phyloP scores from a whole-genome alignment of 805 yeast species.

The Ogataea nitratoaversa region DNA sequence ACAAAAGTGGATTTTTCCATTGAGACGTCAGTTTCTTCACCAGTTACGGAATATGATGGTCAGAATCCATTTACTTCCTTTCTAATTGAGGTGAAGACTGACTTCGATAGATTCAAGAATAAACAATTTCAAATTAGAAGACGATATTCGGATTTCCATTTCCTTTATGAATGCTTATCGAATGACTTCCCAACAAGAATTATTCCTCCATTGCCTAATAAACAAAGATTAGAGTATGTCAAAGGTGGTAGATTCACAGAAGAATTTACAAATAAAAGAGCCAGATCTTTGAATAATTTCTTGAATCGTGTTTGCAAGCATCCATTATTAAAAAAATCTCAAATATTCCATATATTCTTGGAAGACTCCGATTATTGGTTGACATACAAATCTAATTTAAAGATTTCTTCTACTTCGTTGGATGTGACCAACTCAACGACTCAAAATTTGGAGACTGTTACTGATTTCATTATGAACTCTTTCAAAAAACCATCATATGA shows the following conservation, averaged over 20 bases:
- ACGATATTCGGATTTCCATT: slow-evolving; percentile 83
- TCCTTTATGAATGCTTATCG: slow-evolving; percentile 65
- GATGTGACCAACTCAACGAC: slow-evolving; percentile 20
- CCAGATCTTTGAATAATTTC: slow-evolving; percentile 75
- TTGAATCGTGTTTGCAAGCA: slow-evolving; percentile 70
- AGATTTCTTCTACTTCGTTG: slow-evolving; percentile 27
- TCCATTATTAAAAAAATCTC: slow-evolving; percentile 64
- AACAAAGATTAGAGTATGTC: slow-evolving; percentile 83
- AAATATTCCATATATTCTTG: slow-evolving; percentile 64
- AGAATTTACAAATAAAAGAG: slow-evolving; percentile 79
- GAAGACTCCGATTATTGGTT: slow-evolving; percentile 70
- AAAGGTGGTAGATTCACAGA: slow-evolving; percentile 89
- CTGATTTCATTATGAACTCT: slow-evolving; percentile 92
- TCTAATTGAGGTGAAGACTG: slow-evolving; percentile 57
- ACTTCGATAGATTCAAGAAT: slow-evolving; percentile 52
- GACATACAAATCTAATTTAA: slow-evolving; percentile 56
- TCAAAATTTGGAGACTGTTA: slow-evolving; percentile 62
- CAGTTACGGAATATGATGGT: slow-evolving; percentile 68
- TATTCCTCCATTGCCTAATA: slow-evolving; percentile 92
- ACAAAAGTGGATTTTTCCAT: slow-evolving; percentile 24
- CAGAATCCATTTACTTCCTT: slow-evolving; percentile 77
- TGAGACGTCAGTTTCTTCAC: slow-evolving; percentile 46
- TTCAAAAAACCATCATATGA: slow-evolving; percentile 69
- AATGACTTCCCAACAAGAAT: slow-evolving; percentile 82
- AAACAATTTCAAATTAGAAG: slow-evolving; percentile 56